Conservation (phyloP, 1,284 basidiomycete species). For the Ustilago cynodontis region DNA sequence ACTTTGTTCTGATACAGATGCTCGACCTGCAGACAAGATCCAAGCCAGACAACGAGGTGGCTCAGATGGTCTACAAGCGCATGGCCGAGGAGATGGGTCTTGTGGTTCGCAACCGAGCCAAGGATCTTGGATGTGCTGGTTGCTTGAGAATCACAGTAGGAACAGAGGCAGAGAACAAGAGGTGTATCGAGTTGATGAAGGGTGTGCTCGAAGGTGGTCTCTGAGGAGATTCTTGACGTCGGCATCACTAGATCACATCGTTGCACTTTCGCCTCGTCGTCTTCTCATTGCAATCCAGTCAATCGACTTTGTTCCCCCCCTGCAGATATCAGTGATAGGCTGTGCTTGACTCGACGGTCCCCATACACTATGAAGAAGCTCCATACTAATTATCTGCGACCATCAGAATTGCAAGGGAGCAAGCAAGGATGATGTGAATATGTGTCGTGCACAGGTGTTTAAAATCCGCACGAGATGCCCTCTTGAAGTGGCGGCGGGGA, state of each 20-base stretch:
- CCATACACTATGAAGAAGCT: no score
- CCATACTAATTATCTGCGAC: no score
- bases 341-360: no score
- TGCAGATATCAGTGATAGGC: not conserved
- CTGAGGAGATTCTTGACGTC: not conserved
- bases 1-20: conserved; percentile 89
- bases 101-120: conserved; percentile 89
- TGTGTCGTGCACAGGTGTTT: no score
- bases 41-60: conserved; percentile 78
- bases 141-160: conserved; percentile 93
- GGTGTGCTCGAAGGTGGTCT: conserved; percentile 47
- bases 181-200: conserved; percentile 59
- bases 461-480: conserved; percentile 19
- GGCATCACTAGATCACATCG: no score
- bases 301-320: no score
- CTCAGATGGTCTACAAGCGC: conserved; percentile 81
- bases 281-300: conserved; percentile 1
- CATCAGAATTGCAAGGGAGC: no score
- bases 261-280: no score
- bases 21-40: conserved; percentile 72
- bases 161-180: conserved; percentile 77
- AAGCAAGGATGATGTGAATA: no score
- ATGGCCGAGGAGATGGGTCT: conserved; percentile 87
- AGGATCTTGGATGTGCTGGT: conserved; percentile 86
- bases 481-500: not conserved